phyloP scores from a whole-genome alignment of 139 green algal species.

The Chlamydomonas incerta region DNA sequence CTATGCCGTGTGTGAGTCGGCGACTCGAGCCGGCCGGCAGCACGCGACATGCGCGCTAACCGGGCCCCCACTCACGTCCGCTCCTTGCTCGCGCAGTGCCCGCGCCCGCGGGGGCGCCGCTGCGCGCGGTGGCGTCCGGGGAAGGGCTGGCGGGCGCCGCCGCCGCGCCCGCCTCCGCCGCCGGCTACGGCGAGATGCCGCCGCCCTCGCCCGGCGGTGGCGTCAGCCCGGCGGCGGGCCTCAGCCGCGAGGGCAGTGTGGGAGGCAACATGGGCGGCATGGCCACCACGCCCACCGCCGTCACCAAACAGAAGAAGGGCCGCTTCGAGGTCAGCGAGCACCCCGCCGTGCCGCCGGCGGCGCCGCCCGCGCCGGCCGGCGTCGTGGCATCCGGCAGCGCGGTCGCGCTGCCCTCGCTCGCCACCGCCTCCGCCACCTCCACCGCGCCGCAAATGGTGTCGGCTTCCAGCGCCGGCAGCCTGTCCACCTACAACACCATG shows the following conservation, averaged over 20 bases:
- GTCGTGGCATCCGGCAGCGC: no score
- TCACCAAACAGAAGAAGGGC: conserved; percentile 57
- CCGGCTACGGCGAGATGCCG: background rate
- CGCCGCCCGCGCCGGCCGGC: background rate
- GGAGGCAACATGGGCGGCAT: conserved; percentile 28
- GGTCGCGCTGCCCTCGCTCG: background rate
- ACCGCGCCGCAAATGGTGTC: background rate
- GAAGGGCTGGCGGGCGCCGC: background rate
- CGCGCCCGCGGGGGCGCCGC: background rate
- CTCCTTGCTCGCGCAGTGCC: no score
- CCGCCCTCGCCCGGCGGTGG: conserved; percentile 28
- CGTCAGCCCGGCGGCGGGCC: conserved; percentile 10
- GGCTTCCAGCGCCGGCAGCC: background rate
- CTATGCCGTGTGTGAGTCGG: no score
- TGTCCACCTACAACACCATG: no score
- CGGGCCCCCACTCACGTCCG: no score
- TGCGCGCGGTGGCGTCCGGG: background rate
- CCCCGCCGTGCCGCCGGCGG: background rate
- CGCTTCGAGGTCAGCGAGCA: conserved; percentile 83
- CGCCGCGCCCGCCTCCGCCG: no score
- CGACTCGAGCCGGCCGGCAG: no score
- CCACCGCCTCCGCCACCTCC: background rate
- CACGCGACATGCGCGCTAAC: no score
- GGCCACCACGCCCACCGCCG: conserved; percentile 41
- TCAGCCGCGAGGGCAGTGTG: conserved; percentile 58